phyloP scores from a whole-genome alignment of 768 basidiomycete genomes.

The Tubosaeta sp. region DNA sequence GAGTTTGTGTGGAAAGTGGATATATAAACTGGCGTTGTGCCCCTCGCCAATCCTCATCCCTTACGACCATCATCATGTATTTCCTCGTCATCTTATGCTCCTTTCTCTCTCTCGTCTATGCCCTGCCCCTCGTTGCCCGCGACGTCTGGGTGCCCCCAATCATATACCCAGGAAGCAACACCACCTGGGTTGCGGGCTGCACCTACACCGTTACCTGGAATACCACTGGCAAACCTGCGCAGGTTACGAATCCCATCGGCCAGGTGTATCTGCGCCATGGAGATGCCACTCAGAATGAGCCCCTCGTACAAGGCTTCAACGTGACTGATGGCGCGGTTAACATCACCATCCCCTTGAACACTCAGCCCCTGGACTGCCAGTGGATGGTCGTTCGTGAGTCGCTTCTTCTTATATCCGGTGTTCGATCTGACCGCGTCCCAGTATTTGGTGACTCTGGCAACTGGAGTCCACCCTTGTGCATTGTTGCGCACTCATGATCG shows the following conservation, averaged over 20 bases:
- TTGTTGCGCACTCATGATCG: constrained; percentile 24
- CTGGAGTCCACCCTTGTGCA: constrained; percentile 42
- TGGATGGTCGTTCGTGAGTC: constrained; percentile 46
- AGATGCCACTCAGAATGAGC: constrained; percentile 28
- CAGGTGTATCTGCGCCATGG: constrained; percentile 39
- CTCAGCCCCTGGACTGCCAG: constrained; percentile 30
- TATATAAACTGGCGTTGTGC: constrained; percentile 13
- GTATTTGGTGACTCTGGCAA: constrained; percentile 57
- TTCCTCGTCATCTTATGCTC: constrained; percentile 13
- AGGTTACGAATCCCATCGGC: constrained; percentile 48
- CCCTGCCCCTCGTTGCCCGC: constrained; percentile 32
- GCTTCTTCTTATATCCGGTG: neutral
- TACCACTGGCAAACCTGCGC: constrained; percentile 34
- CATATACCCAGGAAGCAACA: constrained; percentile 31
- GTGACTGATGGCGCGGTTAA: constrained; percentile 33
- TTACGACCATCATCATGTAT: constrained; percentile 22
- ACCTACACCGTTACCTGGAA: constrained; percentile 46
- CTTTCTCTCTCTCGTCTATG: constrained; percentile 26
- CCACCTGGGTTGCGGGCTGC: constrained; percentile 40
- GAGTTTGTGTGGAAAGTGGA: constrained; percentile 1
- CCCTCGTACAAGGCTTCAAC: constrained; percentile 35
- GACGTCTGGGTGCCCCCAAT: constrained; percentile 49
- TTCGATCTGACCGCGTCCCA: constrained; percentile 15
- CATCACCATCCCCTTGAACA: constrained; percentile 38
- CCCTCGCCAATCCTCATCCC: neutral